phyloP scores from a whole-genome alignment of 2,329 filamentous ascomycete species.

The Sporothrix protearum region DNA sequence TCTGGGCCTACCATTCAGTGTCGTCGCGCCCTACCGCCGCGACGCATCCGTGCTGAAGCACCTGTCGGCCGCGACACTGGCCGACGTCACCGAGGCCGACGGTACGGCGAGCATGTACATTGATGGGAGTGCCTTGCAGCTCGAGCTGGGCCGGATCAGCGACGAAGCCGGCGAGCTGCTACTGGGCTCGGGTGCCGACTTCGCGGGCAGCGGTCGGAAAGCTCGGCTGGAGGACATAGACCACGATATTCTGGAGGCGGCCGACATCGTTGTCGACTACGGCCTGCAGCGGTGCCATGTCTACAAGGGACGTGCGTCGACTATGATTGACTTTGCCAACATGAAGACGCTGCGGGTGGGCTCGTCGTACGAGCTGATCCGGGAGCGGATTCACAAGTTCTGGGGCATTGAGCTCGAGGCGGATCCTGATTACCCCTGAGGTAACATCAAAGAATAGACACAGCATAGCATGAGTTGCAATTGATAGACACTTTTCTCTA shows the following conservation, averaged over 20 bases:
- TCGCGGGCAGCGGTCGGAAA: conserved; percentile 35
- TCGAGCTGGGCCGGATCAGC: conserved; percentile 32
- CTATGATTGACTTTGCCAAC: conserved; percentile 14
- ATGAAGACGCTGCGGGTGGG: conserved; percentile 18
- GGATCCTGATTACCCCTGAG: neutral
- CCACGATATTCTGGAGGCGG: conserved; percentile 31
- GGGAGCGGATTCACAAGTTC: conserved; percentile 17
- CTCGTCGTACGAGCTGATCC: conserved; percentile 18
- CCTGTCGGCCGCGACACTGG: neutral
- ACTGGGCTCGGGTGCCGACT: conserved; percentile 35
- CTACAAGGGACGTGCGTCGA: conserved; percentile 26
- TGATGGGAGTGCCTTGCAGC: conserved; percentile 25
- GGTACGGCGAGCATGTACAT: neutral
- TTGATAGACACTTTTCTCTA: no score
- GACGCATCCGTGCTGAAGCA: neutral
- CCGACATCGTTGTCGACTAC: conserved; percentile 36
- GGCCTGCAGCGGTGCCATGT: conserved; percentile 32
- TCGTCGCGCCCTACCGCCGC: conserved; percentile 24
- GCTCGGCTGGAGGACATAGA: conserved; percentile 34
- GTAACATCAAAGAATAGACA: neutral
- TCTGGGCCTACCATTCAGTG: conserved; percentile 24
- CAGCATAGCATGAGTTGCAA: neutral
- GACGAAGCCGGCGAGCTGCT: conserved; percentile 29
- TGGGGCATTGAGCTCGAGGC: conserved; percentile 17
- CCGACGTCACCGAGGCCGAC: neutral